These are phyloP conservation scores for Penicillium sp. DNA, from an alignment of 2,329 filamentous ascomycete species.

Conservation along the genomic window DNA sequence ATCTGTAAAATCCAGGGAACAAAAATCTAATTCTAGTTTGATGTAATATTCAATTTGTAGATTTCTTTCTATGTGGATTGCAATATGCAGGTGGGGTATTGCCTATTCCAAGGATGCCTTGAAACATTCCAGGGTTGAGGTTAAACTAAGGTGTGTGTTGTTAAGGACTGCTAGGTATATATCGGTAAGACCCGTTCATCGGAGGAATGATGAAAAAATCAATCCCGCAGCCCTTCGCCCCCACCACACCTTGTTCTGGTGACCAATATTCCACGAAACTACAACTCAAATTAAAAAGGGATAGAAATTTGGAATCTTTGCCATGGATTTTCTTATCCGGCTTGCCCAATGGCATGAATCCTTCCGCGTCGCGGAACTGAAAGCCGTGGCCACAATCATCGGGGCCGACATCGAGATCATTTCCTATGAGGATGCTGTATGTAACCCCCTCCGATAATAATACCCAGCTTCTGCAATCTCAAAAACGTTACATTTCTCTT, in stretches of 20 bases:
- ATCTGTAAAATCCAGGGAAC: not conserved
- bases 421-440: slow-evolving; percentile 72
- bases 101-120: not conserved
- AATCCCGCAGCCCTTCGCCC: not conserved
- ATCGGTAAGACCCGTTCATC: not conserved
- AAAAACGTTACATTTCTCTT: not conserved
- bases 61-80: too few species aligned
- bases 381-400: slow-evolving; percentile 72
- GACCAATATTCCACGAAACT: not conserved
- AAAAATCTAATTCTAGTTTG: not conserved
- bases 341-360: slow-evolving; percentile 87
- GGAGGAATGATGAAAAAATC: slow-evolving; percentile 2
- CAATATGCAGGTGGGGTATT: not conserved
- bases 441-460: slow-evolving; percentile 29
- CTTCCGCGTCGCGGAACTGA: slow-evolving; percentile 82
- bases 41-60: not conserved
- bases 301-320: not conserved
- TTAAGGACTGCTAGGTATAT: not conserved
- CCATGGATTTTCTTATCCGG: slow-evolving; percentile 78
- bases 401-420: slow-evolving; percentile 68
- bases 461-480: not conserved
- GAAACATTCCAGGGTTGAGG: not conserved
- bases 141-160: not conserved
- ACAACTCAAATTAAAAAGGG: not conserved
- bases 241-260: not conserved